Base-by-base conservation (phyloP, 768 basidiomycete species). In the Suillus weaverae region DNA sequence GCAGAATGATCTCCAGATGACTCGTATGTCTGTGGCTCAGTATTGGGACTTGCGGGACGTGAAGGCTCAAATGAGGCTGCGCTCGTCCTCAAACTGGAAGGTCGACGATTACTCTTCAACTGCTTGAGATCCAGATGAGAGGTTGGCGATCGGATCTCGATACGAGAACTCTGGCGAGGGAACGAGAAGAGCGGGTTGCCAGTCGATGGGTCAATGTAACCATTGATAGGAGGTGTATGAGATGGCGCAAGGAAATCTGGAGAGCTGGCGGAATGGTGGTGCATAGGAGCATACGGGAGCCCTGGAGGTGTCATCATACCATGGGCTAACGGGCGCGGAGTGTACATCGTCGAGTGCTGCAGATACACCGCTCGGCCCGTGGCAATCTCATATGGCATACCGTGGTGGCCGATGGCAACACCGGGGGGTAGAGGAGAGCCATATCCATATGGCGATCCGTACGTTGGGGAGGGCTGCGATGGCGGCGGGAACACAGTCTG, bases 281-380 rank as follows among this genome's bases (percentile, higher is more conserved):
- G 88, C 76, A 90, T 82, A 44, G 87, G 84, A 33, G 87, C 78
- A 70, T 86, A 90, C 16, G 86, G 80, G 48, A 76, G 66, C 70
- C 78, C 78, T 26, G 82, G 80, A 38, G 83, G 81, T 43, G 80
- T 76, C 72, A 84, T 79, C 73, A 86, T 84, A 16, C 83, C 78
- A 65, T 84, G 86, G 68, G 89, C 81, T 62, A 87, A 71, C 18
- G 89, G 88, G n/a, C 85, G 87, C 60, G 88, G 87, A 57, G 86
- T 87, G 71, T 86, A 90, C 80, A 90, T 83, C 35, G 82, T 80
- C 22, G 86, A 84, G 14, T 83, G 80, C 66, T 87, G 84, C 35
- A 94, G 80, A 70, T 89, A 89, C 39, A 94, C 88, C 13, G 91
- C 85, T 44, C 90, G 91, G 46, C 93, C 93, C 5, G 91, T 93